These are phyloP conservation scores for Penicillium sp. DNA, from an alignment of 2,329 filamentous ascomycete genomes.

Conservation along the genomic window DNA sequence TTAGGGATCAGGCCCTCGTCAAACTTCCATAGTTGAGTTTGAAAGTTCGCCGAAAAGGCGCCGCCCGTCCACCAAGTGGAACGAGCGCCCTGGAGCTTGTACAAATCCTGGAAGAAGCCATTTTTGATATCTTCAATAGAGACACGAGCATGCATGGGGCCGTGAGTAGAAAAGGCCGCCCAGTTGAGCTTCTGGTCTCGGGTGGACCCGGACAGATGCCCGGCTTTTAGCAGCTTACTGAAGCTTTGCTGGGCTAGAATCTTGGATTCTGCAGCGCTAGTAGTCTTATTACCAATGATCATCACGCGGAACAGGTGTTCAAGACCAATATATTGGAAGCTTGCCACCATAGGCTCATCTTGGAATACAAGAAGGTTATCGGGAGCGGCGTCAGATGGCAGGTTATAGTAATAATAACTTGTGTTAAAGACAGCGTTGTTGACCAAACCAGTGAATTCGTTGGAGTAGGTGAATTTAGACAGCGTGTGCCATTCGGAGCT, in stretches of 20 bases:
- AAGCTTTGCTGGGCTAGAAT: slow-evolving; percentile 20
- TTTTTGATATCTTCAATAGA: slow-evolving; percentile 24
- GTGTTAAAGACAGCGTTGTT: slow-evolving; percentile 36
- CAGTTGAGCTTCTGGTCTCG: slow-evolving; percentile 20
- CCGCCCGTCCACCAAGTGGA: slow-evolving; percentile 43
- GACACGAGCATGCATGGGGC: slow-evolving; percentile 38
- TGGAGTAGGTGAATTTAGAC: slow-evolving; percentile 38
- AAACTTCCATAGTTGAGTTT: slow-evolving; percentile 28
- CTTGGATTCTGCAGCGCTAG: slow-evolving; percentile 20
- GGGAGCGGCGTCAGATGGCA: slow-evolving; percentile 54
- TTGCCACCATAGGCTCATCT: slow-evolving; percentile 20
- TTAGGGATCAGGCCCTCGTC: slow-evolving; percentile 27
- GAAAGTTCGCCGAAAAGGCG: slow-evolving; percentile 39
- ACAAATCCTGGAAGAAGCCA: slow-evolving; percentile 36
- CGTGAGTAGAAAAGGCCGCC: slow-evolving; percentile 31
- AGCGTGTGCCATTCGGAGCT: slow-evolving; percentile 37
- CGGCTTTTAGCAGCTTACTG: slow-evolving; percentile 17
- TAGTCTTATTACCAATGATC: slow-evolving; percentile 22
- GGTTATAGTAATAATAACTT: slow-evolving; percentile 23
- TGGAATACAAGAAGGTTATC: slow-evolving; percentile 24
- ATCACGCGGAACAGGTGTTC: slow-evolving; percentile 27
- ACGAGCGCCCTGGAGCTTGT: slow-evolving; percentile 43
- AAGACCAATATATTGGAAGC: slow-evolving; percentile 26
- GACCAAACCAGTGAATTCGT: slow-evolving; percentile 41
- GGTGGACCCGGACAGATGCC: slow-evolving; percentile 8